phyloP scores from a whole-genome alignment of 805 yeast genomes.

The Candida odintsovae region DNA sequence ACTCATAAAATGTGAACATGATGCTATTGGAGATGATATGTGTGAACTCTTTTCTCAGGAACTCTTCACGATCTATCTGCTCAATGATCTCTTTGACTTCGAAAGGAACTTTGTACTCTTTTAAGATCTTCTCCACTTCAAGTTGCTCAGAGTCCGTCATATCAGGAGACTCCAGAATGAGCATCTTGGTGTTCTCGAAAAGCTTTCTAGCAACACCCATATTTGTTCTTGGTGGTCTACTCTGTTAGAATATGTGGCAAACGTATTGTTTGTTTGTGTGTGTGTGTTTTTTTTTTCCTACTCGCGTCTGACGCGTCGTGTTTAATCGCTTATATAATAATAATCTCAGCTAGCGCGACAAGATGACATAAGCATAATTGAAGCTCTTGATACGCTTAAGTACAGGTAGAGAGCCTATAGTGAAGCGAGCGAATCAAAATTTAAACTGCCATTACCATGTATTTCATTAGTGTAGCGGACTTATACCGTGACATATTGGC shows the following conservation, averaged over 20 bases:
- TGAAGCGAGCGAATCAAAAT: too few relatives aligned
- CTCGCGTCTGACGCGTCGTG: not conserved
- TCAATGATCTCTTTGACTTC: constrained; percentile 16
- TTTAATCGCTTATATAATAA: too few relatives aligned
- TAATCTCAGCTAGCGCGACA: too few relatives aligned
- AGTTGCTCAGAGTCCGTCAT: constrained; percentile 11
- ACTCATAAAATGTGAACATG: constrained; percentile 36
- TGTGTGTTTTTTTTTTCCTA: not conserved
- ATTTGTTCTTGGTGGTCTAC: not conserved
- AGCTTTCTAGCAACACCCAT: constrained; percentile 7
- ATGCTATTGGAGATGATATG: constrained; percentile 49
- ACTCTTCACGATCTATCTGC: constrained; percentile 18
- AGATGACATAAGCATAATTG: too few relatives aligned
- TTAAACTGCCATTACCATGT: too few relatives aligned
- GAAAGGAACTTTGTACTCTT: constrained; percentile 21
- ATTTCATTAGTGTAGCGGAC: too few relatives aligned
- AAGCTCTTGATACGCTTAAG: too few relatives aligned
- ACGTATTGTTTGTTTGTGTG: not conserved
- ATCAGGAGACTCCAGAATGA: constrained; percentile 16
- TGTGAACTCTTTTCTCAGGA: constrained; percentile 22
- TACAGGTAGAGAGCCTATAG: too few relatives aligned
- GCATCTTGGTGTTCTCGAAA: constrained; percentile 19
- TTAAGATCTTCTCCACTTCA: constrained; percentile 16
- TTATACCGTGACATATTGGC: too few relatives aligned
- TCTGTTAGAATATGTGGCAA: not conserved